These are phyloP conservation scores for Corylus americana DNA, from an alignment of 306 rosid genomes.

Conservation along the genomic window DNA sequence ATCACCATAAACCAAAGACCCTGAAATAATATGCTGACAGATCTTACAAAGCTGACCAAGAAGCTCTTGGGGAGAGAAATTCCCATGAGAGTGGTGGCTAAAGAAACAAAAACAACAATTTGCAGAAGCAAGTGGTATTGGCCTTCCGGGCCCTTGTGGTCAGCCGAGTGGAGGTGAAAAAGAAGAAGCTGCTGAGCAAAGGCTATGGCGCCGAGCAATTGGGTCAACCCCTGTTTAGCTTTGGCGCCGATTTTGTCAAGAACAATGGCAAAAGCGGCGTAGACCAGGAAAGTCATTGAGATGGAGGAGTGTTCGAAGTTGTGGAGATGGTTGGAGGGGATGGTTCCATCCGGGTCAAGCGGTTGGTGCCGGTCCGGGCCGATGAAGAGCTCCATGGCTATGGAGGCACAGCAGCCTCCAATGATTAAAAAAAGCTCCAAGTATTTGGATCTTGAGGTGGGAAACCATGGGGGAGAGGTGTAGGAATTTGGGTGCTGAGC, in stretches of 20 bases:
- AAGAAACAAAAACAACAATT: constrained; percentile 40
- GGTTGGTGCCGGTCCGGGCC: constrained; percentile 72
- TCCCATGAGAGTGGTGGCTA: constrained; percentile 55
- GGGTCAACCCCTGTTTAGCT: constrained; percentile 39
- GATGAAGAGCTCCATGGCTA: constrained; percentile 84
- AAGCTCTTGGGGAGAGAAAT: constrained; percentile 51
- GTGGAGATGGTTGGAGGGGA: constrained; percentile 84
- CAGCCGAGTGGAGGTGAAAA: constrained; percentile 74
- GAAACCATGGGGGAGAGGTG: constrained; percentile 66
- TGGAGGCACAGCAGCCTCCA: constrained; percentile 37
- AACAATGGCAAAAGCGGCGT: constrained; percentile 47
- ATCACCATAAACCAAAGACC: constrained; percentile 69
- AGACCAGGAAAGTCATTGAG: constrained; percentile 57
- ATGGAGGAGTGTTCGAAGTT: constrained; percentile 81
- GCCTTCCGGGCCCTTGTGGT: constrained; percentile 81
- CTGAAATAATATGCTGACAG: constrained; percentile 56
- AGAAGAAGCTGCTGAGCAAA: constrained; percentile 72
- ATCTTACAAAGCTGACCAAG: constrained; percentile 61
- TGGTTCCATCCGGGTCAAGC: constrained; percentile 62
- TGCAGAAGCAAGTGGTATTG: constrained; percentile 73
- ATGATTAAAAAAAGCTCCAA: constrained; percentile 64
- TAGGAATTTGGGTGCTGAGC: constrained; percentile 38
- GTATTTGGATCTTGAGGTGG: constrained; percentile 49
- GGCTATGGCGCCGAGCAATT: constrained; percentile 57
- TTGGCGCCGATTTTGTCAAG: constrained; percentile 41